These are phyloP conservation scores for Aureobasidium lini DNA, from an alignment of 2,329 filamentous ascomycete species.

Conservation along the genomic window DNA sequence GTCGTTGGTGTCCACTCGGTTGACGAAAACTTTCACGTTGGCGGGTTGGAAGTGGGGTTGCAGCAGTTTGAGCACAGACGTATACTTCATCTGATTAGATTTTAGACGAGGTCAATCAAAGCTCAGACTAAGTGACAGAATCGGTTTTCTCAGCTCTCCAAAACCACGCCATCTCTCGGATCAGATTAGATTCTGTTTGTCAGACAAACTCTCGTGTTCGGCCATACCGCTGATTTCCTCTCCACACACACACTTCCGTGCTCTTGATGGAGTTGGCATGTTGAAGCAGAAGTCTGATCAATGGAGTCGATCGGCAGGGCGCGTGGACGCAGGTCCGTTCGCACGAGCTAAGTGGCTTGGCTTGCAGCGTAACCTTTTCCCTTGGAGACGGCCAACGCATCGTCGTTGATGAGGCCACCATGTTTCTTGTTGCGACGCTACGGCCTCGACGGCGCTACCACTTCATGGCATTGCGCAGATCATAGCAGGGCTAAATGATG, in stretches of 20 bases:
- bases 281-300: no score
- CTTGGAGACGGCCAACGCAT: not conserved
- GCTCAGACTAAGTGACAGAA: not conserved
- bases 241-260: constrained; percentile 38
- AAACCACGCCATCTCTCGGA: not conserved
- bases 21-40: not conserved
- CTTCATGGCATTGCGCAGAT: not conserved
- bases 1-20: not conserved
- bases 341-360: not conserved
- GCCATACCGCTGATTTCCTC: constrained; percentile 44
- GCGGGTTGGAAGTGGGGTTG: not conserved
- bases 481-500: not conserved
- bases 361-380: not conserved
- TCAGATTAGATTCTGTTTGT: constrained; percentile 2
- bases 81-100: constrained; percentile 2
- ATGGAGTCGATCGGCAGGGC: not conserved
- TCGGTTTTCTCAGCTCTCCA: not conserved
- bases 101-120: not conserved
- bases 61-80: not conserved
- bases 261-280: not conserved
- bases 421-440: not conserved
- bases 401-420: not conserved
- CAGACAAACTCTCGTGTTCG: constrained; percentile 36
- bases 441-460: not conserved
- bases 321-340: not conserved